Base-by-base conservation (phyloP, 2,329 filamentous ascomycete species). In the Trichoderma oligosporum region DNA sequence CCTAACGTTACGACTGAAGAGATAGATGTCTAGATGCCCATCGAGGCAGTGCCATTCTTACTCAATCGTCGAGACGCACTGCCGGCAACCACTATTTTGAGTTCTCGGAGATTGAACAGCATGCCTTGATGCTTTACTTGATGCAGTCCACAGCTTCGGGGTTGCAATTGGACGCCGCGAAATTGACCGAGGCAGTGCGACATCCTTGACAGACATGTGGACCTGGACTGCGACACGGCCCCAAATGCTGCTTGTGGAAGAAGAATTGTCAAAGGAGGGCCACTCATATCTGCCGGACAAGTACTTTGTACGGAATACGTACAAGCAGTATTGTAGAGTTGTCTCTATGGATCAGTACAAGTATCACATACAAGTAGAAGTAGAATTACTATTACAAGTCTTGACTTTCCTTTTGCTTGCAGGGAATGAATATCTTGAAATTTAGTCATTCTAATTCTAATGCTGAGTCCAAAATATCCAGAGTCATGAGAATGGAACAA, bases 71-170 rank as follows among this genome's bases (percentile, higher is more conserved):
- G 7, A 44, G 31, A n/a, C 4, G 49, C 49, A 53, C 49, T 53
- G 49, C 49, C 49, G 49, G 49, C 49, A 44, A 53, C 49, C 39
- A 53, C 27, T 35, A 35, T 29, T 33, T 18, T 14, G n/a, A 38
- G 24, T 41, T n/a, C 51, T 55, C 51, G 51, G 51, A 55, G 51
- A 55, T 55, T 55, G 51, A 46, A 22, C 29, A 36, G n/a, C n/a
- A n/a, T n/a, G n/a, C n/a, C n/a, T n/a, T n/a, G n/a, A n/a, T 55
- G 51, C 41, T 55, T 18, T 55, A 46, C 41, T 29, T 55, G 51
- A 46, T 55, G 51, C 51, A 55, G 41, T 18, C 49, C 38, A 39
- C 25, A 38, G 36, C 39, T n/a, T 45, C 22, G 36, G 22, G 41
- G 39, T 36, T 36, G 16, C 51, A 44, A 44, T 45, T 54, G 51